Evolutionary conservation across 2,329 filamentous ascomycete species (phyloP).

Genomic region (Phyllosticta citrichinensis): DNA sequence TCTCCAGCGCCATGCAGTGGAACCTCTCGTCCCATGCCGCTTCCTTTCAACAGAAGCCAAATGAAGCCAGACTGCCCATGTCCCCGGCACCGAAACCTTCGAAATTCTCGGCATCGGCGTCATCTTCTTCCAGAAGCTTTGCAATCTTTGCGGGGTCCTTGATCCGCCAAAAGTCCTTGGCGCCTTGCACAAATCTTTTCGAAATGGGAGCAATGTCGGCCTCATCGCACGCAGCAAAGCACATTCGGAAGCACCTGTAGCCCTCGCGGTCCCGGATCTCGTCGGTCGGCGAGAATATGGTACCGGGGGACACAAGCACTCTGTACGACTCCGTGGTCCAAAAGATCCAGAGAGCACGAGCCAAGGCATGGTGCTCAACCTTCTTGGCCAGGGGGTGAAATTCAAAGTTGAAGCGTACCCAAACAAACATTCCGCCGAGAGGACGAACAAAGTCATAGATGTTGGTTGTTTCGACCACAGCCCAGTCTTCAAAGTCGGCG

Average conservation of each 20-base stretch:
- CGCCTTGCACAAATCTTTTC: slow-evolving; percentile 55
- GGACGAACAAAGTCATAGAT: slow-evolving; percentile 73
- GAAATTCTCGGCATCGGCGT: slow-evolving; percentile 2
- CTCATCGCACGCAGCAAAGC: slow-evolving; percentile 75
- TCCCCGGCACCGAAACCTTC: background rate
- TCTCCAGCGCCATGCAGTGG: background rate
- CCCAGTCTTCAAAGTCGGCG: slow-evolving; percentile 51
- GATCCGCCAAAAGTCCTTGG: slow-evolving; percentile 68
- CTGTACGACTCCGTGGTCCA: slow-evolving; percentile 59
- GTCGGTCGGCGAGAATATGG: slow-evolving; percentile 60
- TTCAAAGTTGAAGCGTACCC: slow-evolving; percentile 64
- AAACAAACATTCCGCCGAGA: slow-evolving; percentile 85
- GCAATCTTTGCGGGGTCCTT: slow-evolving; percentile 58
- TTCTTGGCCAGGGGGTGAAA: slow-evolving; percentile 57
- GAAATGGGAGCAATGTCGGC: slow-evolving; percentile 55
- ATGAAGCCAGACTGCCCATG: slow-evolving; percentile 1
- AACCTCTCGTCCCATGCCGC: background rate
- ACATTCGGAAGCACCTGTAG: slow-evolving; percentile 67
- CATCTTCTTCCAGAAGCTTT: slow-evolving; percentile 41
- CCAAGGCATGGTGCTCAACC: slow-evolving; percentile 47
- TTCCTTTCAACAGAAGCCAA: slow-evolving; percentile 4
- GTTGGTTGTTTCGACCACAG: slow-evolving; percentile 61
- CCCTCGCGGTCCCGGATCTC: slow-evolving; percentile 48
- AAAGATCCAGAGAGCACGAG: slow-evolving; percentile 59
- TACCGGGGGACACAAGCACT: slow-evolving; percentile 61